phyloP scores from a whole-genome alignment of 176 grass and related monocot genomes.

The Phoenix dactylifera region DNA sequence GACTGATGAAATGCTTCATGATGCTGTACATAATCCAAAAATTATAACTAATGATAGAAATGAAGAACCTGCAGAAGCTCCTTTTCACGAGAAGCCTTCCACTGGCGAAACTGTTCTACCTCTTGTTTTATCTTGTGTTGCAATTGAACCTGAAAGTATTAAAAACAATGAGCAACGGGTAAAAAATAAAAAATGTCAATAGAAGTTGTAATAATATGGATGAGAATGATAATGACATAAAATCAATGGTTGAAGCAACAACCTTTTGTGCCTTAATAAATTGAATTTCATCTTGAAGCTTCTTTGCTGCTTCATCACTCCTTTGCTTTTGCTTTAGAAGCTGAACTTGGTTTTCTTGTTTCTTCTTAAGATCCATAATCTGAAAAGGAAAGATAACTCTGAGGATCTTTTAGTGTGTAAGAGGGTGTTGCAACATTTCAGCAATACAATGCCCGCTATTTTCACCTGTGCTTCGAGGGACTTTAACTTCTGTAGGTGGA shows the following conservation, averaged over 20 bases:
- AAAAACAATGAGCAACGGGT: neutral
- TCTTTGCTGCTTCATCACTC: constrained; percentile 96
- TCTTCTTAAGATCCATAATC: constrained; percentile 96
- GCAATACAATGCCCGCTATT: neutral
- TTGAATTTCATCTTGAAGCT: constrained; percentile 97
- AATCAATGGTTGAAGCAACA: constrained; percentile 6
- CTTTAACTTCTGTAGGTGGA: constrained; percentile 83
- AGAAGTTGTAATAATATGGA: constrained; percentile 3
- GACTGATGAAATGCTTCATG: too few species aligned
- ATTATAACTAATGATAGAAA: constrained; percentile 1
- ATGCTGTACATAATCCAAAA: too few species aligned
- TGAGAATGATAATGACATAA: neutral
- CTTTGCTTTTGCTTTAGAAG: constrained; percentile 96
- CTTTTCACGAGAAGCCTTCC: constrained; percentile 96
- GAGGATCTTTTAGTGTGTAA: too few species aligned
- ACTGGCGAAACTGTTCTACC: constrained; percentile 85
- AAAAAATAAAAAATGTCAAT: neutral
- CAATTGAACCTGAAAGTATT: constrained; percentile 66
- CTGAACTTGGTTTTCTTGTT: constrained; percentile 95
- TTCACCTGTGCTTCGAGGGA: constrained; percentile 88
- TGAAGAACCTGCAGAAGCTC: constrained; percentile 78
- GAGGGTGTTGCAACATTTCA: too few species aligned
- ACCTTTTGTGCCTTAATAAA: constrained; percentile 96
- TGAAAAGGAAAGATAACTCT: constrained; percentile 19
- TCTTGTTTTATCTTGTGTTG: constrained; percentile 99